phyloP scores from a whole-genome alignment of 306 rosid species.

The Rosa multiflora region DNA sequence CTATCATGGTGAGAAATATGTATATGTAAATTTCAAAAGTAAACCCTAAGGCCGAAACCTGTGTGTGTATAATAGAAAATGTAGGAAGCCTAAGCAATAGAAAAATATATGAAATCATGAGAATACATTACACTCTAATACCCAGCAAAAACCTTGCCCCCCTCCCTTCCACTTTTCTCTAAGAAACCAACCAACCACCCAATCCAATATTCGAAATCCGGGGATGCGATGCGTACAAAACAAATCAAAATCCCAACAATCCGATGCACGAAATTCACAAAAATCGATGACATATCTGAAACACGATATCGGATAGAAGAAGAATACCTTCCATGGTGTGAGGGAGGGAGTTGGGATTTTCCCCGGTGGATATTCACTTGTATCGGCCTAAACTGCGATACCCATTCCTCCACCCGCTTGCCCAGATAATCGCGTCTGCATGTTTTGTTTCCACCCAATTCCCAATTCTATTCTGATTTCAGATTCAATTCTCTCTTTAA shows the following conservation, averaged over 20 bases:
- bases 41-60: neutral
- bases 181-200: constrained; percentile 30
- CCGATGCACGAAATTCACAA: constrained; percentile 26
- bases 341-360: too few species aligned
- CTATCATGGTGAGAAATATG: neutral
- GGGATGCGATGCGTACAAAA: constrained; percentile 28
- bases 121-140: neutral
- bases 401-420: constrained; percentile 30
- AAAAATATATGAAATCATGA: neutral
- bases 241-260: constrained; percentile 27
- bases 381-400: constrained; percentile 34
- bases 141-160: constrained; percentile 14
- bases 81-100: neutral
- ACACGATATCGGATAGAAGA: constrained; percentile 17
- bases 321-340: constrained; percentile 77
- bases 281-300: constrained; percentile 29
- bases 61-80: neutral
- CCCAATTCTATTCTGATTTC: constrained; percentile 19
- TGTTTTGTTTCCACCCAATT: constrained; percentile 31
- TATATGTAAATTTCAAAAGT: neutral
- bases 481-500: neutral
- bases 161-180: neutral
- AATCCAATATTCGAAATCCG: constrained; percentile 20
- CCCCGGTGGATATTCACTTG: constrained; percentile 20
- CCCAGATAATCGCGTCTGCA: constrained; percentile 28